Percentiles rank a stretch among this genome's conserved stretches.
phyloP scores from a whole-genome alignment of 2,329 filamentous ascomycete species.

The Myriosclerotinia duriaeana region DNA sequence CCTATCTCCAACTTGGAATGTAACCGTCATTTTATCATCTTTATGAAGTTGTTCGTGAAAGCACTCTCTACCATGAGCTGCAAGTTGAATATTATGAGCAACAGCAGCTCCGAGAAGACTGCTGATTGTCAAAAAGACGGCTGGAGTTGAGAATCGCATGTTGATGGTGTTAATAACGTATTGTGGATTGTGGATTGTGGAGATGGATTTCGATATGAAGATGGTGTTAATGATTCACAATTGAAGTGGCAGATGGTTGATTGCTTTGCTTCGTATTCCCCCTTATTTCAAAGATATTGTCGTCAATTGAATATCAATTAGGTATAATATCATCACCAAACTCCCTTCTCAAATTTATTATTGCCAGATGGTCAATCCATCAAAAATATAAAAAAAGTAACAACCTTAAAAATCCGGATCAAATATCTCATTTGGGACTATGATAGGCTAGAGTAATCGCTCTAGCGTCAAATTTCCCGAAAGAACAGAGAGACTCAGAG shows the following conservation, averaged over 20 bases:
- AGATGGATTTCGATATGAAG: not conserved
- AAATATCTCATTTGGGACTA: constrained; percentile 19
- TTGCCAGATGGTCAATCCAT: constrained; percentile 11
- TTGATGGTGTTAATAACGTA: constrained; percentile 12
- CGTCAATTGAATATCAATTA: too few species aligned
- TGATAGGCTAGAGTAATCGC: constrained; percentile 17
- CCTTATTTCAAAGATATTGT: not conserved
- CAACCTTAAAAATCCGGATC: constrained; percentile 19
- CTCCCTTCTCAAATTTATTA: not conserved
- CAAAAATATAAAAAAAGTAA: not conserved
- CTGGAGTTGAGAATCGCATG: constrained; percentile 41
- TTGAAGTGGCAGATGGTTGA: not conserved
- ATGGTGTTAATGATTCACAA: not conserved
- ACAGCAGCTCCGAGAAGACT: constrained; percentile 53
- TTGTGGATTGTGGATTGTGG: not conserved
- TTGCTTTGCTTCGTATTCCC: not conserved
- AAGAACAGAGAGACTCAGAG: constrained; percentile 23
- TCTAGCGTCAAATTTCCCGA: constrained; percentile 25
- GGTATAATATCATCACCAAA: not conserved
- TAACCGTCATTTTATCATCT: constrained; percentile 98
- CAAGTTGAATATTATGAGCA: constrained; percentile 95
- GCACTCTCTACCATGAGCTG: constrained; percentile 91
- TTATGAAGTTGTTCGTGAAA: constrained; percentile 91
- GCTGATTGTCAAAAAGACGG: constrained; percentile 36
- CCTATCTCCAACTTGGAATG: constrained; percentile 94